These are phyloP conservation scores for Melaleuca alternifolia DNA, from an alignment of 345 rosid genomes.

Conservation along the genomic window DNA sequence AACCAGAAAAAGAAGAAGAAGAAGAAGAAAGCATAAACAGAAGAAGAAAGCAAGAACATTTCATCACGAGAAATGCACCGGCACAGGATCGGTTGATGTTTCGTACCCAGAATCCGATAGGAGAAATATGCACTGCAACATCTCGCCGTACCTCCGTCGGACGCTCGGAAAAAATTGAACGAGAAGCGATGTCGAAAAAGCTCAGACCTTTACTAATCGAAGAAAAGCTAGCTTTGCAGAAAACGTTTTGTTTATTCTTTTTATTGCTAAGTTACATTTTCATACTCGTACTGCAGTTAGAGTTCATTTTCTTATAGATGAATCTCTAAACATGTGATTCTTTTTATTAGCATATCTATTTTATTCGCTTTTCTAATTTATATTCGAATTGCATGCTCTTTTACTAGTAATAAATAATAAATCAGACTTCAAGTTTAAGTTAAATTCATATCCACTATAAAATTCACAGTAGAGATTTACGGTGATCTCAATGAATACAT, in stretches of 20 bases:
- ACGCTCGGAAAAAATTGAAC: background rate
- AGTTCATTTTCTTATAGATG: background rate
- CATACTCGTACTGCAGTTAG: background rate
- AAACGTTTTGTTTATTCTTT: background rate
- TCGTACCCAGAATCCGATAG: slow-evolving; percentile 87
- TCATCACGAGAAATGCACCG: background rate
- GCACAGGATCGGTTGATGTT: background rate
- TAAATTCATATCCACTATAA: background rate
- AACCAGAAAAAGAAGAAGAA: background rate
- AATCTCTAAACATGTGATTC: background rate
- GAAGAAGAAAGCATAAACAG: no score
- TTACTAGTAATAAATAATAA: background rate
- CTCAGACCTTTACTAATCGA: background rate
- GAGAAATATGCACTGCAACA: slow-evolving; percentile 95
- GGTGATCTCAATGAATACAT: no score
- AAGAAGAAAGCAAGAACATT: background rate
- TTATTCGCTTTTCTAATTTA: background rate
- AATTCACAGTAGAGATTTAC: background rate
- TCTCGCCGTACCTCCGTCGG: slow-evolving; percentile 5
- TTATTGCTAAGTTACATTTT: background rate
- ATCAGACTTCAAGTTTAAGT: background rate
- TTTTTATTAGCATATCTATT: background rate
- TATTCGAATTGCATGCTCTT: background rate
- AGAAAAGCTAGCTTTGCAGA: background rate
- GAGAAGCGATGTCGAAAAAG: background rate